These are phyloP conservation scores for Pyrenula massariospora DNA, from an alignment of 495 filamentous ascomycete genomes.

Conservation along the genomic window DNA sequence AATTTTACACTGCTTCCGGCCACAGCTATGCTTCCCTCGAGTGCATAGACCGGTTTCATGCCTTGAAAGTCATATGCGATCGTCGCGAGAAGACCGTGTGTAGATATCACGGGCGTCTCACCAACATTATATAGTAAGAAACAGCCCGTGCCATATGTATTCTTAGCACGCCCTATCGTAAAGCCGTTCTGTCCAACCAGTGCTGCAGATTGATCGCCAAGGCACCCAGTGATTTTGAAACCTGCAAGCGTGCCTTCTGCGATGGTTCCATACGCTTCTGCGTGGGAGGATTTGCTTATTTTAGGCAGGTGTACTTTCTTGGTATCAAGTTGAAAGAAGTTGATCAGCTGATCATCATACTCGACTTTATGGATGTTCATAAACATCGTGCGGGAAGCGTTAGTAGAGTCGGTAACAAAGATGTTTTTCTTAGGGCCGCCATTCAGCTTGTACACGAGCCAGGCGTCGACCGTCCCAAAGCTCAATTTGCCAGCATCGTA, in stretches of 20 bases:
- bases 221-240: conserved; percentile 70
- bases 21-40: conserved; percentile 88
- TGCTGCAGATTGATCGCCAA: conserved; percentile 89
- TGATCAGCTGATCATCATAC: conserved; percentile 71
- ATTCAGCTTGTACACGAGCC: conserved; percentile 85
- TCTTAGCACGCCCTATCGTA: conserved; percentile 78
- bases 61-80: conserved; percentile 79
- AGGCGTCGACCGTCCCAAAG: conserved; percentile 90
- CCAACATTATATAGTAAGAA: conserved; percentile 95
- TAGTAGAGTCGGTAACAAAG: conserved; percentile 82
- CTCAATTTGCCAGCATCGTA: conserved; percentile 72
- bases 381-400: conserved; percentile 93
- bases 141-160: conserved; percentile 93
- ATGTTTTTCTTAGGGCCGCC: conserved; percentile 59
- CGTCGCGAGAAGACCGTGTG: conserved; percentile 77
- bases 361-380: conserved; percentile 81
- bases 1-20: conserved; percentile 86
- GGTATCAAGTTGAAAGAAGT: conserved; percentile 72
- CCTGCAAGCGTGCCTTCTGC: conserved; percentile 57
- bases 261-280: conserved; percentile 61
- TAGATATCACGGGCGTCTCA: conserved; percentile 78
- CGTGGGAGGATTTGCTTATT: conserved; percentile 78
- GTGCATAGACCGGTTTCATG: conserved; percentile 66
- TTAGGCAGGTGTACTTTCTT: conserved; percentile 68
- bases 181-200: conserved; percentile 90